phyloP scores from a whole-genome alignment of 768 basidiomycete genomes.

The Mycena crocata region DNA sequence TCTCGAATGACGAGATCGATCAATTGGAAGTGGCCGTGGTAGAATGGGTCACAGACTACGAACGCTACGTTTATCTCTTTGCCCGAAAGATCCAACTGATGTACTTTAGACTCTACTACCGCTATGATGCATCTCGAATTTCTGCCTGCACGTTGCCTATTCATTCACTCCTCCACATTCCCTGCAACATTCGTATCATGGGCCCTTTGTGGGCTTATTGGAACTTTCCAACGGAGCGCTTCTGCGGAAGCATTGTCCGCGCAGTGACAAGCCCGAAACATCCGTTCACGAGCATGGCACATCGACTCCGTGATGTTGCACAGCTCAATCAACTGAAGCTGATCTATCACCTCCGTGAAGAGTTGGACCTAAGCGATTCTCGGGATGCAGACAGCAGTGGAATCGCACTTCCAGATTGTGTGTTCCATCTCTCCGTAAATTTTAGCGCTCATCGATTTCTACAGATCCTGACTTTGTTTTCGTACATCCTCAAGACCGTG shows the following conservation, averaged over 20 bases:
- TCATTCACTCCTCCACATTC: background rate
- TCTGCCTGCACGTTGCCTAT: constrained; percentile 1
- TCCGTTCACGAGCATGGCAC: constrained; percentile 32
- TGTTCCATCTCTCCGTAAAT: background rate
- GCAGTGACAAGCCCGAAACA: constrained; percentile 20
- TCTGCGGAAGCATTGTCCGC: constrained; percentile 17
- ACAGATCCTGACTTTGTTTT: constrained; percentile 3
- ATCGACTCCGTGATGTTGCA: constrained; percentile 26
- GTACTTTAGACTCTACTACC: background rate
- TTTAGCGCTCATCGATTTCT: background rate
- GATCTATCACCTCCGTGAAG: constrained; percentile 22
- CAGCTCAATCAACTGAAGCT: constrained; percentile 36
- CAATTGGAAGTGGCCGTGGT: constrained; percentile 37
- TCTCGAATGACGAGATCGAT: background rate
- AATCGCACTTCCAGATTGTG: constrained; percentile 8
- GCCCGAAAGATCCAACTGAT: background rate
- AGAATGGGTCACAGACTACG: constrained; percentile 46
- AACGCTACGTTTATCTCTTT: constrained; percentile 37
- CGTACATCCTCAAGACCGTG: background rate
- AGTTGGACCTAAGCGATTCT: no score
- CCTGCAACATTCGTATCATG: background rate
- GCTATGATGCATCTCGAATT: background rate
- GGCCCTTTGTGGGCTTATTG: constrained; percentile 1
- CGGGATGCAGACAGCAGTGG: no score
- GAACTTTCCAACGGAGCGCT: constrained; percentile 13